Evolutionary conservation across 805 yeast genomes (phyloP), one percentile per base, ranked within the genome.

Genomic region (Suhomyces faveliae): DNA sequence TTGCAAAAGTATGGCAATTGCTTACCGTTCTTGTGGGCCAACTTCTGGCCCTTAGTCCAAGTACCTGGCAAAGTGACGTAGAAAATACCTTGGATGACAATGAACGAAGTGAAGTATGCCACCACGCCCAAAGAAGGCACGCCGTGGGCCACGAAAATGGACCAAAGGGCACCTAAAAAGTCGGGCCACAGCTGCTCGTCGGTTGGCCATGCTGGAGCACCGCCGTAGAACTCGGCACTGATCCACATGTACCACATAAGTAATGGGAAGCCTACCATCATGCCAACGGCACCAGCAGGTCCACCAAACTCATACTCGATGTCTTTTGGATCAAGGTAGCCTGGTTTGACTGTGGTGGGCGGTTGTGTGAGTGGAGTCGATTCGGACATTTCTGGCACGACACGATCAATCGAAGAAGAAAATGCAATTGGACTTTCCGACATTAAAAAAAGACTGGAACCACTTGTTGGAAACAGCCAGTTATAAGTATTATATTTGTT

Each of bases 171-270:
- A 42, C 47, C 51, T 10, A 35, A 51, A 59, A 81, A 89, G 1
- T 69, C 77, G 20, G 48, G 24, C 80, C 79, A 84, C 6, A 78
- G 58, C 66, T 86, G 81, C 43, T 71, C 82, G 3, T 64, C 74
- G 0, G 64, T 62, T 3, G 97, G 97, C 66, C 76, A 69, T 20
- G 96, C 89, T 23, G 88, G 76, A 42, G 71, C 61, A 1, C 96
- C 96, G 53, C 73, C 73, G 68, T 89, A 89, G 66, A 85, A 90
- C 52, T 80, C 79, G 44, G 94, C 92, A 59, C 89, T 79, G 46
- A 92, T 83, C 95, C 96, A 92, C 94, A 94, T 86, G 70, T 94
- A 94, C 77, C 85, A 89, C 99, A 94, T 94, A 61, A 94, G 75
- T 41, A 85, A 62, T 6, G 99, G 99, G 72, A 94, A 94, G 3